Percentiles rank a stretch among this genome's conserved stretches.
These are phyloP conservation scores for Grosmannia clavigera DNA, from an alignment of 2,329 filamentous ascomycete genomes.

Conservation along the genomic window DNA sequence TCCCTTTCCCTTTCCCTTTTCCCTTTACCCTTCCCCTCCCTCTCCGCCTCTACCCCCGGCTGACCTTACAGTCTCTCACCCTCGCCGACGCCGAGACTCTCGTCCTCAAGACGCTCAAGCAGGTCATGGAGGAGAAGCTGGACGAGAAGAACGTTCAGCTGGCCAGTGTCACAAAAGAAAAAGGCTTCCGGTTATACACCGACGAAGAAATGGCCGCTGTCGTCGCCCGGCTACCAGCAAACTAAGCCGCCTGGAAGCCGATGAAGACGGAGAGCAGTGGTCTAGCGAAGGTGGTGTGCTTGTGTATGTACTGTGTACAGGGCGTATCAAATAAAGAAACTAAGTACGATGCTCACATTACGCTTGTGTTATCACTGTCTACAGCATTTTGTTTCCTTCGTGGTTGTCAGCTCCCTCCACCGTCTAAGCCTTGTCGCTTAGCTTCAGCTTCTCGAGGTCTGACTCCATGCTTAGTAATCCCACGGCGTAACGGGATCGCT, in stretches of 20 bases:
- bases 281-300: background rate
- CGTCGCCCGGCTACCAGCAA: constrained; percentile 67
- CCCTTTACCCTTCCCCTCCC: background rate
- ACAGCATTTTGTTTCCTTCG: background rate
- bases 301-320: background rate
- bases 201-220: constrained; percentile 95
- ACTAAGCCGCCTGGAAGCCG: constrained; percentile 25
- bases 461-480: constrained; percentile 68
- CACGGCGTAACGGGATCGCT: constrained; percentile 62
- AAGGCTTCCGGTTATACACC: constrained; percentile 96
- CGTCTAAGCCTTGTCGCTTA: constrained; percentile 27
- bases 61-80: constrained; percentile 56
- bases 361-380: background rate
- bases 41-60: background rate
- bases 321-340: background rate
- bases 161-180: constrained; percentile 94
- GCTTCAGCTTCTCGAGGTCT: constrained; percentile 52
- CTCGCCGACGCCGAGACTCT: constrained; percentile 87
- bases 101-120: constrained; percentile 94
- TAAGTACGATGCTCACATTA: background rate
- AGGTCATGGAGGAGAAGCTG: constrained; percentile 99
- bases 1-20: background rate
- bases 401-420: background rate
- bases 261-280: background rate
- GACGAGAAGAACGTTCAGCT: constrained; percentile 98